Conservation (phyloP, 495 filamentous ascomycete species). For the Neurospora sp. region DNA sequence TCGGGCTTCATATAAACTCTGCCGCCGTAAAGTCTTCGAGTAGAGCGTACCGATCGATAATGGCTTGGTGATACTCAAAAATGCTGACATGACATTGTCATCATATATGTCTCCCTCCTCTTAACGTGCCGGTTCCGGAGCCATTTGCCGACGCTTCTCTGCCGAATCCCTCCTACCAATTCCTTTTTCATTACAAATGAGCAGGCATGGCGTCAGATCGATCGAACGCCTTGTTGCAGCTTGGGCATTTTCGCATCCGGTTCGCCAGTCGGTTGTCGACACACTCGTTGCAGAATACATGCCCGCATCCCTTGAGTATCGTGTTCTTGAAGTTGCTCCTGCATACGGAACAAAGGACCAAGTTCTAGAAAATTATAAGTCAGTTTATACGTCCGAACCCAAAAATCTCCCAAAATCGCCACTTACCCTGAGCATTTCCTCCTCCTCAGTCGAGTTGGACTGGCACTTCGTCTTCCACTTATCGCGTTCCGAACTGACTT, state of each 20-base stretch:
- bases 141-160: not conserved
- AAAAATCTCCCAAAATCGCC: not conserved
- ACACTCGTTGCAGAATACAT: slow-evolving; percentile 86
- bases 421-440: slow-evolving; percentile 76
- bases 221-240: slow-evolving; percentile 83
- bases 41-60: not conserved
- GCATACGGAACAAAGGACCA: slow-evolving; percentile 87
- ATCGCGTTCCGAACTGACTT: slow-evolving; percentile 67
- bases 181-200: slow-evolving; percentile 20
- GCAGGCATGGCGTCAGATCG: slow-evolving; percentile 73
- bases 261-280: slow-evolving; percentile 78
- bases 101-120: not conserved
- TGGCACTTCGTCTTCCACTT: slow-evolving; percentile 72
- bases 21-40: not conserved
- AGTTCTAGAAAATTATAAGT: slow-evolving; percentile 41
- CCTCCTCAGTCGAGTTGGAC: slow-evolving; percentile 69
- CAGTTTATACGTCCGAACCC: not conserved
- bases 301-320: slow-evolving; percentile 85
- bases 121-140: not conserved
- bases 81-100: not conserved
- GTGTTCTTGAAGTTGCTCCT: slow-evolving; percentile 88
- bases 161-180: not conserved
- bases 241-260: slow-evolving; percentile 89
- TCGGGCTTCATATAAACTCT: not conserved
- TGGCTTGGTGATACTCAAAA: not conserved